Base-by-base conservation (phyloP, 2,329 filamentous ascomycete species). In the Cladophialophora bantiana region DNA sequence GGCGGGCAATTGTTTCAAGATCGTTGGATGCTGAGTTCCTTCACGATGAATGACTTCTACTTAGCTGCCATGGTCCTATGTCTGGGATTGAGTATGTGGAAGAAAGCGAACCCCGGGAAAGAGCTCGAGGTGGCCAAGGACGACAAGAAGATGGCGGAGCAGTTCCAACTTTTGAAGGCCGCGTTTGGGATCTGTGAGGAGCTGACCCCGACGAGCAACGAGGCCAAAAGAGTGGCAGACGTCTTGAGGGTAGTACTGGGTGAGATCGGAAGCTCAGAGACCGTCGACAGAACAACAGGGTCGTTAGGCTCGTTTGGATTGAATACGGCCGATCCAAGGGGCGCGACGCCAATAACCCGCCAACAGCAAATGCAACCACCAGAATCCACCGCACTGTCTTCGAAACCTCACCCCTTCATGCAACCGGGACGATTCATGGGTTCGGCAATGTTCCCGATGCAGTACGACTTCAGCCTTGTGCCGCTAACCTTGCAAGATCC, bases 61-160 rank as follows among this genome's bases (percentile, higher is more conserved):
- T 80, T 89, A 2, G 86, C 87, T 0, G 83, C 85, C 62, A 87
- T 88, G 82, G 82, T 89, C 13, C 72, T 90, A 3, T 89, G 85
- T 68, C 77, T 89, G 40, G 76, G 75, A 5, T 45, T 78, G 26
- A 65, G 60, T 10, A 66, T 64, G 38, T 71, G 67, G 67, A 68
- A 63, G 60, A 69, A 68, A 36, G 45, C 58, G 12, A 60, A 71
- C 38, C 68, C 68, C 2, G 61, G 55, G 4, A 61, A 52, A 32
- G 26, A 56, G 15, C 18, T 67, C 54, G 18, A 52, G 45, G 13
- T 12, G 10, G 31, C 72, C n/a, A 73, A 74, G 40, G 57, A 70
- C 12, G 71, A 74, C 61, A 63, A 55, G 34, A 66, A 58, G 34
- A 66, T 52, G 55, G 60, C 42, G 32, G 57, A 52, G 9, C 56